phyloP scores from a whole-genome alignment of 768 basidiomycete genomes.

The Russula emetica region DNA sequence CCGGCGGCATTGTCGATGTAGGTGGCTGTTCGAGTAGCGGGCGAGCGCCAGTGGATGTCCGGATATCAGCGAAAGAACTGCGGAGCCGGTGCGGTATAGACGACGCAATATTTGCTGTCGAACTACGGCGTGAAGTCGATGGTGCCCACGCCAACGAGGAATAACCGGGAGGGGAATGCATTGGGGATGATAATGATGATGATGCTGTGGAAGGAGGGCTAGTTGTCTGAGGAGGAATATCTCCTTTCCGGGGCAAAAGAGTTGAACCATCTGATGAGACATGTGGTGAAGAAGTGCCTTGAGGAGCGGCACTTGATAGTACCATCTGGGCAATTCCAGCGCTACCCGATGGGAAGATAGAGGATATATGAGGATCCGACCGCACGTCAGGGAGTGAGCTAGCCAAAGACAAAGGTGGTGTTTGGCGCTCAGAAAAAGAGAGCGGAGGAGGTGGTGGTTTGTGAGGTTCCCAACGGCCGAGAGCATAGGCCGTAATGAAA shows the following conservation, averaged over 20 bases:
- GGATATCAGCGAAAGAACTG: slow-evolving; percentile 45
- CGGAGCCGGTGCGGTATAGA: slow-evolving; percentile 40
- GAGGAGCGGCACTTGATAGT: background rate
- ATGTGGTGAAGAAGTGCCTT: background rate
- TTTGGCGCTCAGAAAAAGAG: slow-evolving; percentile 31
- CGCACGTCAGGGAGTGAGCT: background rate
- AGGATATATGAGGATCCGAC: background rate
- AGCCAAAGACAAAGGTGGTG: background rate
- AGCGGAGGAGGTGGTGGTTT: slow-evolving; percentile 58
- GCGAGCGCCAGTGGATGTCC: slow-evolving; percentile 34
- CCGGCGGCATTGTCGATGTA: slow-evolving; percentile 5
- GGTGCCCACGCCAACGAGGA: slow-evolving; percentile 7
- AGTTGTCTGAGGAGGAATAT: slow-evolving; percentile 17
- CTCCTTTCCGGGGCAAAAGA: background rate
- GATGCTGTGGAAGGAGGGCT: slow-evolving; percentile 14
- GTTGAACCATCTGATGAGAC: background rate
- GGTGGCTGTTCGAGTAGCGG: slow-evolving; percentile 22
- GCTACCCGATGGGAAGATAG: slow-evolving; percentile 13
- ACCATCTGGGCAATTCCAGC: background rate
- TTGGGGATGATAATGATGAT: slow-evolving; percentile 8
- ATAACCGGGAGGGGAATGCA: slow-evolving; percentile 5
- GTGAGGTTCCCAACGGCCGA: slow-evolving; percentile 77
- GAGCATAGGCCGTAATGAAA: slow-evolving; percentile 72
- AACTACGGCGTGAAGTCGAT: slow-evolving; percentile 17
- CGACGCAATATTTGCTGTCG: slow-evolving; percentile 27